Percentiles rank a stretch among this genome's conserved stretches.
Conservation (phyloP, 768 basidiomycete genomes). For the Pholiota molesta region DNA sequence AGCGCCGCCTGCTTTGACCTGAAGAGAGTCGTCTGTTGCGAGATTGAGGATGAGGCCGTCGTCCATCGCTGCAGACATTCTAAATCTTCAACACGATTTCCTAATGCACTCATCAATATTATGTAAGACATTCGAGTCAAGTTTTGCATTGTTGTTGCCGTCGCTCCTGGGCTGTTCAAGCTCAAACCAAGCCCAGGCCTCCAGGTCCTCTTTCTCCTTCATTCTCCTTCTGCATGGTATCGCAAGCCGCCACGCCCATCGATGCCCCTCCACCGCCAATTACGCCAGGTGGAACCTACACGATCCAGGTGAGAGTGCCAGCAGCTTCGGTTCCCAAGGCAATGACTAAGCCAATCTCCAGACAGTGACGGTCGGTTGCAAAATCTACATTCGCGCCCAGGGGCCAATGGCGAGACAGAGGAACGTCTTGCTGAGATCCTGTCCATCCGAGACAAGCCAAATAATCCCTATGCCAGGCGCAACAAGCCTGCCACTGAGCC, state of each 20-base stretch:
- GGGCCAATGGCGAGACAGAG: constrained; percentile 73
- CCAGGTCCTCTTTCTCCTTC: constrained; percentile 1
- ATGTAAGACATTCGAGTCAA: constrained; percentile 31
- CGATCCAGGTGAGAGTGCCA: constrained; percentile 61
- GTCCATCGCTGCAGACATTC: constrained; percentile 51
- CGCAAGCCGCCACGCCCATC: constrained; percentile 39
- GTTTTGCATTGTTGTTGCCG: constrained; percentile 16
- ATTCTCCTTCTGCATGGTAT: constrained; percentile 33
- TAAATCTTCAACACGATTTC: constrained; percentile 9
- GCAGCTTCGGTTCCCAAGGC: constrained; percentile 18
- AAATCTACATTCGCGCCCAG: constrained; percentile 90
- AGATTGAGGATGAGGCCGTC: constrained; percentile 80
- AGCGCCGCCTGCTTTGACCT: constrained; percentile 26
- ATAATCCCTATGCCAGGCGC: constrained; percentile 59
- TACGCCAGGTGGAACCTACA: constrained; percentile 75
- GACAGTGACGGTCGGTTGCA: constrained; percentile 93
- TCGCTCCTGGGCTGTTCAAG: constrained; percentile 8
- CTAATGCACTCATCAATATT: constrained; percentile 15
- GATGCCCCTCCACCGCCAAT: constrained; percentile 64
- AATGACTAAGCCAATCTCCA: constrained; percentile 34
- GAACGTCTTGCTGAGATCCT: constrained; percentile 96
- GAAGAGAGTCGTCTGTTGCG: constrained; percentile 38
- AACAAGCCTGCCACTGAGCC: constrained; percentile 46
- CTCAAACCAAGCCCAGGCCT: neutral
- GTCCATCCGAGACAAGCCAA: constrained; percentile 88